Conservation (phyloP, 1,284 basidiomycete genomes). For the Ceratobasidium sp. region DNA sequence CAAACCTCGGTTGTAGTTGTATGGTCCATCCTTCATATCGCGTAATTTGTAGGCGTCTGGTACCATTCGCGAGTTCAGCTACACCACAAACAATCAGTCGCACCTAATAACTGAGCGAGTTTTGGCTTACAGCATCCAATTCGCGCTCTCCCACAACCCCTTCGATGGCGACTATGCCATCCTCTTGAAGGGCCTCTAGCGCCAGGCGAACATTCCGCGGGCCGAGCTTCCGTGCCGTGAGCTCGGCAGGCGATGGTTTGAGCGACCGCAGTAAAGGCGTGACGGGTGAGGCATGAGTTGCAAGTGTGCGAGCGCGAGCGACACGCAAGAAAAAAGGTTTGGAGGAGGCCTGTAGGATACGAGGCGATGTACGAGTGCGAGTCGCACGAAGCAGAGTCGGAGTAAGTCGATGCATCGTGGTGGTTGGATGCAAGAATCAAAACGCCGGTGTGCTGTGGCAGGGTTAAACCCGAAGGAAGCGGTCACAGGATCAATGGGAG, state of each 20-base stretch:
- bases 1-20: constrained; percentile 35
- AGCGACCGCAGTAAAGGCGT: constrained; percentile 7
- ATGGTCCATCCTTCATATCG: constrained; percentile 25
- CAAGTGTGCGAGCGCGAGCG: neutral
- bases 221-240: constrained; percentile 25
- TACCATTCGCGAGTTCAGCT: constrained; percentile 43
- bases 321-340: neutral
- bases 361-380: neutral
- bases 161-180: constrained; percentile 44
- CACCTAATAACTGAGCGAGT: too few species aligned
- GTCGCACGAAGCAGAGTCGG: neutral
- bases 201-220: constrained; percentile 30
- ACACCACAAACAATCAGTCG: neutral
- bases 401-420: constrained; percentile 5
- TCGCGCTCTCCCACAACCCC: constrained; percentile 38
- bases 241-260: constrained; percentile 23
- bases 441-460: constrained; percentile 6
- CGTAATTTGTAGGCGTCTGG: constrained; percentile 35
- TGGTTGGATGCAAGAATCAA: neutral
- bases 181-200: constrained; percentile 39
- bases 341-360: neutral
- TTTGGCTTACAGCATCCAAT: constrained; percentile 32
- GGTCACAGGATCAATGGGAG: constrained; percentile 16
- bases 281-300: constrained; percentile 10
- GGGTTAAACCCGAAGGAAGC: neutral